Base-by-base conservation (phyloP, 495 filamentous ascomycete genomes). In the Aspergillus ellipticus region DNA sequence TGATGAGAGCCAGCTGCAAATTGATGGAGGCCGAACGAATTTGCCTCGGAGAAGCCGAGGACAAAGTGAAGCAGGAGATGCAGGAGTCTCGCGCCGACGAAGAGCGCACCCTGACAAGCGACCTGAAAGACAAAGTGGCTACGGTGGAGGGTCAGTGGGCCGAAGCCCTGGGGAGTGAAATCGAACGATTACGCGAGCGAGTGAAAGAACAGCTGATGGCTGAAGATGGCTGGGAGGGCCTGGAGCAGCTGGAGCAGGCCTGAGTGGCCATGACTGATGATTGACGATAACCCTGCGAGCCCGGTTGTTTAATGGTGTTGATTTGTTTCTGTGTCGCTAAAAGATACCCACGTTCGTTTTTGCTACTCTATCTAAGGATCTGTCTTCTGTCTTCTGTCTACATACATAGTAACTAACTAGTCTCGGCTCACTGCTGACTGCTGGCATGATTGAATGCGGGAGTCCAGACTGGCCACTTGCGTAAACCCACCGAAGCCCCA, bases 121-220 rank as follows among this genome's bases (percentile, higher is more conserved):
- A 97, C 66, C 67, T 96, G 57, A 92, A 96, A 69, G 92, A 96
- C 56, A 93, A 91, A 68, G 92, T 97, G 10, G 79, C 84, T 45
- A 83, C 91, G 37, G 85, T 98, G 47, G 94, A 97, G 71, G 86
- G 89, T 21, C 90, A 94, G 70, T 98, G 94, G 85, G 66, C 72
- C 11, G 85, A 88, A 62, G 86, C 84, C 13, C 64, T 89, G 16
- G 86, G 86, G 10, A 77, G 77, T 43, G 74, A 82, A 55, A 73
- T 89, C 55, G 76, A 78, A 55, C 78, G 70, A 8, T 69, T 79
- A 51, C 76, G 78, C 54, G 71, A 78, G 61, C 72, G 86, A 43
- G 82, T 90, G 0, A 81, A 81, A 16, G 79, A 75, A n/a, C 87
- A 81, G 68, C 72, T 92, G 61, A 58, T 86, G 43, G 79, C 79